Conservation (phyloP, 805 yeast genomes). For the Nakazawaea siamensis region DNA sequence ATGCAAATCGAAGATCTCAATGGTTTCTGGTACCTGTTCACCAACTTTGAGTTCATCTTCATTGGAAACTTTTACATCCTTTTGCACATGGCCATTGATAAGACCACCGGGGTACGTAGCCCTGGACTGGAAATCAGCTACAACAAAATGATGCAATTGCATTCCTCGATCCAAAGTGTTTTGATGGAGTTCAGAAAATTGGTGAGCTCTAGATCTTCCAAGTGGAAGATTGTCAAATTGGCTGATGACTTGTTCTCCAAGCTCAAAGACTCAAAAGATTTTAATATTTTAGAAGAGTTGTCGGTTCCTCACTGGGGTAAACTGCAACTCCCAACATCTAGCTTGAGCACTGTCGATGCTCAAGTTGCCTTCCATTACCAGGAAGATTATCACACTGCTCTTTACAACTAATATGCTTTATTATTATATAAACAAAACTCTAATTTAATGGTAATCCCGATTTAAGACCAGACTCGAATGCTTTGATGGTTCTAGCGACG, state of each 20-base stretch:
- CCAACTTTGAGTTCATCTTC: conserved; percentile 9
- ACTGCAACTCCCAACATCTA: too few species aligned
- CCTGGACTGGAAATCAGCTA: neutral
- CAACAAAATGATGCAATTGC: conserved; percentile 7
- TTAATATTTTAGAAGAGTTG: conserved; percentile 8
- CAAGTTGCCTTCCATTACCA: too few species aligned
- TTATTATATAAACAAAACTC: too few species aligned
- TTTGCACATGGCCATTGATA: conserved; percentile 6
- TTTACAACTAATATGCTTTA: too few species aligned
- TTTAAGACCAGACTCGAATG: too few species aligned
- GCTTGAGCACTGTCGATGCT: too few species aligned
- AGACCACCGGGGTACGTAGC: neutral
- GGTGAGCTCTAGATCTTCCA: conserved; percentile 8
- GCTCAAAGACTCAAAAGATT: conserved; percentile 3
- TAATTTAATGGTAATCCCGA: too few species aligned
- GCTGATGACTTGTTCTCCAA: conserved; percentile 5
- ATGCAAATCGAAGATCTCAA: conserved; percentile 7
- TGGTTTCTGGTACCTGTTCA: conserved; percentile 11
- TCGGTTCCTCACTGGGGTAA: too few species aligned
- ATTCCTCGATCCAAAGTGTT: conserved; percentile 9
- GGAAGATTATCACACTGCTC: too few species aligned
- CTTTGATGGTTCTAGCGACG: too few species aligned
- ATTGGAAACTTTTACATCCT: conserved; percentile 9
- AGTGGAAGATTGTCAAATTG: conserved; percentile 9
- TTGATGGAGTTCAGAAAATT: conserved; percentile 4